phyloP scores from a whole-genome alignment of 2,329 filamentous ascomycete species.

The Sordariomycetes sp. region DNA sequence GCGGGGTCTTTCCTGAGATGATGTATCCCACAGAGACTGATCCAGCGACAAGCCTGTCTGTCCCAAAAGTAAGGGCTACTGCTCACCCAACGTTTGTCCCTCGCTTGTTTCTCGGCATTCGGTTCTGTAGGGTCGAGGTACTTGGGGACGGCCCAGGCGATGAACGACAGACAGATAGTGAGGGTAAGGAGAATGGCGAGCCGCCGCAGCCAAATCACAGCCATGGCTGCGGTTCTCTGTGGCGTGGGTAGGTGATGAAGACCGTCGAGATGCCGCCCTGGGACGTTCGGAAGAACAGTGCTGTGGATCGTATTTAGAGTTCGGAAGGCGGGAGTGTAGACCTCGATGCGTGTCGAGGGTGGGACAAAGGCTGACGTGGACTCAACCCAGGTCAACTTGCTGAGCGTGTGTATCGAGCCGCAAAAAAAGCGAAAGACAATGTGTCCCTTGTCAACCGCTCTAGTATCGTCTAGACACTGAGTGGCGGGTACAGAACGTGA shows the following conservation, averaged over 20 bases:
- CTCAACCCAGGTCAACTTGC: no score
- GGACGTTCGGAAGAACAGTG: background rate
- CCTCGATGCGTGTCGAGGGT: no score
- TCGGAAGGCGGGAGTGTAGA: no score
- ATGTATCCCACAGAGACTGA: slow-evolving; percentile 69
- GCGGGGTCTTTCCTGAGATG: slow-evolving; percentile 58
- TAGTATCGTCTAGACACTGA: no score
- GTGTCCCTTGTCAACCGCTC: no score
- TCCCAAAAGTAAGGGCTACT: slow-evolving; percentile 67
- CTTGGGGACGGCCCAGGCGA: slow-evolving; percentile 41
- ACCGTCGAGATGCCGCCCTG: background rate
- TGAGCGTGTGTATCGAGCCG: no score
- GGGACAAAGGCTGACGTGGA: no score
- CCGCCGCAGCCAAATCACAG: slow-evolving; percentile 37
- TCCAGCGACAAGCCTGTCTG: slow-evolving; percentile 68
- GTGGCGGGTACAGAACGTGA: background rate
- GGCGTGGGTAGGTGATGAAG: slow-evolving; percentile 13
- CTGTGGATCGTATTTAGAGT: background rate
- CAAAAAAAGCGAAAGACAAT: no score
- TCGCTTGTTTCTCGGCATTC: slow-evolving; percentile 48
- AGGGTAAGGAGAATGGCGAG: slow-evolving; percentile 27
- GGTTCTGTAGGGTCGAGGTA: slow-evolving; percentile 56
- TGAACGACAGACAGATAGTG: slow-evolving; percentile 34
- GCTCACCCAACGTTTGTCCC: slow-evolving; percentile 60
- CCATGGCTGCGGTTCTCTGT: no score